Evolutionary conservation across 371 early-diverging fungal species (phyloP), one percentile per base, ranked within the genome.

Genomic region (Mortierella sp.): DNA sequence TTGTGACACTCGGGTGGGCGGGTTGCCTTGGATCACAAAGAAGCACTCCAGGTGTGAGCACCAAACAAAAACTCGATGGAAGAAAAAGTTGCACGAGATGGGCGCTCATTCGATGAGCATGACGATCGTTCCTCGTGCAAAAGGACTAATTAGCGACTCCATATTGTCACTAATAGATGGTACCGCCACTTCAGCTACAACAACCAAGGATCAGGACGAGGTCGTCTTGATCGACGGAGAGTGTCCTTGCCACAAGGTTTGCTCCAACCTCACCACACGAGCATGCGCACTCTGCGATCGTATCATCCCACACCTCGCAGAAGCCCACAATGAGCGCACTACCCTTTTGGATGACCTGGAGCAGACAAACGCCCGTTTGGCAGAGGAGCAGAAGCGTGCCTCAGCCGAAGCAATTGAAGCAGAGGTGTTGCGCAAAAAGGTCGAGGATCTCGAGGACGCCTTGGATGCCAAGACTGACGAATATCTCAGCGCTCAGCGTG

Each of bases 281-380:
- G 63, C 73, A 16, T 88, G 89, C 44, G 67, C 71, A 2, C 67
- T 85, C 14, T 88, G 89, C 63, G 80, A 82, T 16, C 85, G 82
- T 21, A 69, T 80, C 46, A 85, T 88, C 45, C 87, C 87, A 21
- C 59, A 80, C 22, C 57, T 88, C 21, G 84, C 83, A 28, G 81
- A 82, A 24, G 71, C 87, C 22, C 71, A 83, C 21, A 73, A 80
- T 13, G 86, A 87, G 66, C 80, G 81, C 29, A 63, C 76, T 12
- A 57, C 77, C 17, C 79, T 81, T 19, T 64, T 85, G 51, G 77
- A 82, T 49, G 86, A 87, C 55, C 74, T 87, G 17, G 69, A 77
- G 40, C 48, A 65, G 19, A 69, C 85, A 0, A 80, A 83, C 57
- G 49, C 54, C 24, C 83, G 80, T 49, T 64, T 86, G 7, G 71